Evolutionary conservation across 1,284 basidiomycete genomes (phyloP).

Genomic region (Prillingera fragicola): DNA sequence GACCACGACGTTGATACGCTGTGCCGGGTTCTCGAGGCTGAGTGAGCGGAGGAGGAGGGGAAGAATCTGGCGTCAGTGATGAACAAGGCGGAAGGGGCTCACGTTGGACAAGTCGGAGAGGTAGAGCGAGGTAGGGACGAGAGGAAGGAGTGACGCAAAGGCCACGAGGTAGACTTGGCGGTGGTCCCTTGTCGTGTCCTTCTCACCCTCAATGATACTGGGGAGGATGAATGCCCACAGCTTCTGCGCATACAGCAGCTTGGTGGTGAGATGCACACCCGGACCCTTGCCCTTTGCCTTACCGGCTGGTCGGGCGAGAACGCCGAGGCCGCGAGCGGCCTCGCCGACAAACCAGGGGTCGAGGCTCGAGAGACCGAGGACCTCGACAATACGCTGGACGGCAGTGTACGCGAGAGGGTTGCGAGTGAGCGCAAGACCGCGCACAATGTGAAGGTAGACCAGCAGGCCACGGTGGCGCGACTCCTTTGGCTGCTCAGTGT

Average conservation of each 20-base stretch:
- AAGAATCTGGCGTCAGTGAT: constrained; percentile 58
- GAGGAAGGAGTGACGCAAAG: constrained; percentile 72
- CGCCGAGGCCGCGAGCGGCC: constrained; percentile 67
- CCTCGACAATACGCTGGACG: constrained; percentile 60
- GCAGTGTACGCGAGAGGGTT: constrained; percentile 58
- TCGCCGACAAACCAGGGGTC: constrained; percentile 33
- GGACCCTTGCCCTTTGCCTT: constrained; percentile 63
- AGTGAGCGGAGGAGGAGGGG: constrained; percentile 83
- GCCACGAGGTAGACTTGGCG: constrained; percentile 70
- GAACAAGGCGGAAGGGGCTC: constrained; percentile 25
- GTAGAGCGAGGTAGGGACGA: constrained; percentile 71
- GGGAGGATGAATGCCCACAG: constrained; percentile 72
- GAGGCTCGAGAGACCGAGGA: constrained; percentile 57
- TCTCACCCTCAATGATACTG: constrained; percentile 60
- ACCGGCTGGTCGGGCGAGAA: constrained; percentile 52
- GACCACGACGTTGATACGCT: constrained; percentile 73
- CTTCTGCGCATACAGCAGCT: constrained; percentile 82
- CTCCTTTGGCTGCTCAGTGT: constrained; percentile 23
- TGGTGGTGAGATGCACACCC: constrained; percentile 56
- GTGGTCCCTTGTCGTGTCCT: constrained; percentile 23
- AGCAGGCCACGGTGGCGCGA: constrained; percentile 23
- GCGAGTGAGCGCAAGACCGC: constrained; percentile 69
- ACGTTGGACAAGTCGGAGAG: constrained; percentile 62
- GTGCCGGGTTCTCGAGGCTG: constrained; percentile 64
- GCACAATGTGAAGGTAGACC: constrained; percentile 52